Conservation (phyloP, 2,329 filamentous ascomycete species). For the Aaosphaeria arxii region DNA sequence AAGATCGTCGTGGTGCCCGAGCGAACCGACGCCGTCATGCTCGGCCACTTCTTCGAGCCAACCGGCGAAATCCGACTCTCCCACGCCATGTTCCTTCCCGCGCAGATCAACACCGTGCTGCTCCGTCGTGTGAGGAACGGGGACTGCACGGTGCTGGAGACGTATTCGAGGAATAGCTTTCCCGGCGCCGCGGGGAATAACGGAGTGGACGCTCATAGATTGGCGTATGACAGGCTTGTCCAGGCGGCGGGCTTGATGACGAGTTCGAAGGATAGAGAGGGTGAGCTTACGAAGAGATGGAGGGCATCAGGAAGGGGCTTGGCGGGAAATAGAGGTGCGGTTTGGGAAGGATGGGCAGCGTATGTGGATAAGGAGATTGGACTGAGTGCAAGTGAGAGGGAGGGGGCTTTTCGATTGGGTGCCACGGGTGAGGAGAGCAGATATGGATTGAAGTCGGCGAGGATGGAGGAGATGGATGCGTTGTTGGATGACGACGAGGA, state of each 20-base stretch:
- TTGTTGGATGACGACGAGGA: neutral
- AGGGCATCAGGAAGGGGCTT: neutral
- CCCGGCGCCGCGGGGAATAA: neutral
- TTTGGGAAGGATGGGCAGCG: neutral
- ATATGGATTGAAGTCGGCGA: too few relatives aligned
- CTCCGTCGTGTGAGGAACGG: constrained; percentile 9
- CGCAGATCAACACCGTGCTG: constrained; percentile 13
- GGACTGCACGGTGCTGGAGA: constrained; percentile 17
- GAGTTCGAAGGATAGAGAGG: neutral
- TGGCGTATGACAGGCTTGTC: neutral
- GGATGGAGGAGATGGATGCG: neutral
- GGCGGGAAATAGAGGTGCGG: neutral
- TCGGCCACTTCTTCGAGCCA: constrained; percentile 17
- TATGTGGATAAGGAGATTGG: neutral
- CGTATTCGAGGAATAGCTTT: constrained; percentile 9
- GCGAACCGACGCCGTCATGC: constrained; percentile 26
- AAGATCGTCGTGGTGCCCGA: constrained; percentile 8
- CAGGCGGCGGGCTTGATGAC: neutral
- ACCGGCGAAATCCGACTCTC: constrained; percentile 7
- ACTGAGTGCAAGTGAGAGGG: neutral
- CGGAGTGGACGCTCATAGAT: neutral
- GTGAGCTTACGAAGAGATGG: neutral
- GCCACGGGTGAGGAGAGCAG: too few relatives aligned
- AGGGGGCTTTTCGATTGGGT: neutral
- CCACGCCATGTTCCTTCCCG: constrained; percentile 24